phyloP scores from a whole-genome alignment of 2,329 filamentous ascomycete genomes.

The Colletotrichum lupini region DNA sequence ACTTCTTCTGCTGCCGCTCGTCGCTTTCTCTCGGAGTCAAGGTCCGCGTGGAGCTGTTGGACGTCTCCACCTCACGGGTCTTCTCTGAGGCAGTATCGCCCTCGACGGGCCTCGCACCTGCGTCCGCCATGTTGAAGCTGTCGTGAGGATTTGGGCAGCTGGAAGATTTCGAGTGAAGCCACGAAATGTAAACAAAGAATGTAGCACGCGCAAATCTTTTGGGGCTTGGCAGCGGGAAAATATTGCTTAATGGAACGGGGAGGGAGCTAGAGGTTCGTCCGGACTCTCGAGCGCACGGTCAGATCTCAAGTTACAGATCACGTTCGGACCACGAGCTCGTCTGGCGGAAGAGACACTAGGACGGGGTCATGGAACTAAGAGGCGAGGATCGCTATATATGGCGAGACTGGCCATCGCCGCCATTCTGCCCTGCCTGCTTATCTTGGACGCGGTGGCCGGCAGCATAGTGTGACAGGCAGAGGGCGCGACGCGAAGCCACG shows the following conservation, averaged over 20 bases:
- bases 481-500: slow-evolving; percentile 2
- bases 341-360: neutral
- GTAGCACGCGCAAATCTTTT: neutral
- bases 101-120: slow-evolving; percentile 6
- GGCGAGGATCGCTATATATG: slow-evolving; percentile 20
- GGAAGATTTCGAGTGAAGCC: neutral
- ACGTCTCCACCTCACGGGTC: neutral
- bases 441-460: neutral
- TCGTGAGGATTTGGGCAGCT: neutral
- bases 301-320: slow-evolving; percentile 12
- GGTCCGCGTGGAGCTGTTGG: slow-evolving; percentile 31
- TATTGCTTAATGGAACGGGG: slow-evolving; percentile 9
- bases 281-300: slow-evolving; percentile 23
- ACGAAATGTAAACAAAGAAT: slow-evolving; percentile 7
- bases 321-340: slow-evolving; percentile 6
- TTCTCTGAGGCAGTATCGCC: slow-evolving; percentile 4
- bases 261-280: slow-evolving; percentile 19
- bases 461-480: neutral
- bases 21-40: slow-evolving; percentile 27
- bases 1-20: slow-evolving; percentile 17
- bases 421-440: neutral
- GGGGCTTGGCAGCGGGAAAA: slow-evolving; percentile 6
- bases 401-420: neutral
- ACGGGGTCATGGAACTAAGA: neutral
- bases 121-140: slow-evolving; percentile 11